Evolutionary conservation across 805 yeast genomes (phyloP).

Genomic region (Naumovozyma baii): DNA sequence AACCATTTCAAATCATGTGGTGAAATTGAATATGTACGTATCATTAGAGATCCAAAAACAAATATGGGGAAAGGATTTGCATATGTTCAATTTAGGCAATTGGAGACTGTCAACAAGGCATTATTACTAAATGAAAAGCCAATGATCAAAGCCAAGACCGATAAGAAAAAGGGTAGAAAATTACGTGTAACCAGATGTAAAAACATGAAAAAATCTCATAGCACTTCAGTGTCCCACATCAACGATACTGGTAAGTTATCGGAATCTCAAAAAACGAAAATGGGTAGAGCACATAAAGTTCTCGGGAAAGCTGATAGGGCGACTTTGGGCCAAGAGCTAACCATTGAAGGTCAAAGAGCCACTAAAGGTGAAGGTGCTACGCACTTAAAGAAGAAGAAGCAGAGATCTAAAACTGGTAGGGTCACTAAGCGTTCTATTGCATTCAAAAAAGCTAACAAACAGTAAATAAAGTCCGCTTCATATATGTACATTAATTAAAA

Average conservation of each 20-base stretch:
- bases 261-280: slow-evolving; percentile 61
- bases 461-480: too few species aligned
- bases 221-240: slow-evolving; percentile 8
- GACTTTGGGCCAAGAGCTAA: slow-evolving; percentile 46
- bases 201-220: slow-evolving; percentile 26
- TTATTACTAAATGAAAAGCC: slow-evolving; percentile 65
- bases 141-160: slow-evolving; percentile 30
- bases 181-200: slow-evolving; percentile 72
- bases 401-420: slow-evolving; percentile 39
- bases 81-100: slow-evolving; percentile 78
- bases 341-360: slow-evolving; percentile 73
- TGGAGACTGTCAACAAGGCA: slow-evolving; percentile 70
- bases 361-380: slow-evolving; percentile 55
- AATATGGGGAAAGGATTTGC: slow-evolving; percentile 97
- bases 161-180: slow-evolving; percentile 38
- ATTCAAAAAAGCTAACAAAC: slow-evolving; percentile 28
- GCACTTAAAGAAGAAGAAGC: slow-evolving; percentile 45
- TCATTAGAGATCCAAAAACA: slow-evolving; percentile 85
- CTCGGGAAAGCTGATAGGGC: slow-evolving; percentile 75
- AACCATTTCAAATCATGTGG: slow-evolving; percentile 59
- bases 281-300: slow-evolving; percentile 70
- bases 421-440: slow-evolving; percentile 38
- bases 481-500: too few species aligned
- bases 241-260: slow-evolving; percentile 33
- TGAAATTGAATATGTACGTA: slow-evolving; percentile 77